Conservation (phyloP, 176 grass and related monocot genomes). For the Oryza brachyantha region DNA sequence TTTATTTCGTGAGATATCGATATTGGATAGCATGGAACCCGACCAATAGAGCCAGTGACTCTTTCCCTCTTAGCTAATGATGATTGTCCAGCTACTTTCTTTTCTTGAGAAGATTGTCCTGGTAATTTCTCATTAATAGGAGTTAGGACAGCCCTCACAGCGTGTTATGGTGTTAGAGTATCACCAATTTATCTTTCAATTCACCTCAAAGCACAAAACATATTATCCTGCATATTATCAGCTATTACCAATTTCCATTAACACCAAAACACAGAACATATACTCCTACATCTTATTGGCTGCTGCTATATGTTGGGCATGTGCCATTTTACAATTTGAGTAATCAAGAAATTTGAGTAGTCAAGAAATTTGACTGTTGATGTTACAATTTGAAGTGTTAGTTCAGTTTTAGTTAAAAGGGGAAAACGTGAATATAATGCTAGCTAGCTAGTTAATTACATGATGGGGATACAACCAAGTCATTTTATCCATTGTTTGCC, state of each 20-base stretch:
- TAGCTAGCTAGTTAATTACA: not conserved
- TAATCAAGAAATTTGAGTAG: not conserved
- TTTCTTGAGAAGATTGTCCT: not conserved
- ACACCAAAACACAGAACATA: not conserved
- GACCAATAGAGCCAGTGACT: not conserved
- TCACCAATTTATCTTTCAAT: not conserved
- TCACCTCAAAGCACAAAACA: not conserved
- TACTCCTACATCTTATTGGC: not conserved
- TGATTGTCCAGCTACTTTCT: not conserved
- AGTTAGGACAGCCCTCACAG: not conserved
- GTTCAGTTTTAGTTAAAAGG: not conserved
- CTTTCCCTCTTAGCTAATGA: not conserved
- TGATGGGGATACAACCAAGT: not conserved
- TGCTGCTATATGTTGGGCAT: not conserved
- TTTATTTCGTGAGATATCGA: not conserved
- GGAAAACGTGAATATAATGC: not conserved
- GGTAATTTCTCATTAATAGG: not conserved
- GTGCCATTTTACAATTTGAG: not conserved
- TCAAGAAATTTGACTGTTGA: not conserved
- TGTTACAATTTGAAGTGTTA: not conserved
- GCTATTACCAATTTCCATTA: not conserved
- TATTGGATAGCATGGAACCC: not conserved
- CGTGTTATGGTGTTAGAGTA: not conserved
- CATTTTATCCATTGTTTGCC: not conserved
- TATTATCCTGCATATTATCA: not conserved